Evolutionary conservation across 768 basidiomycete genomes (phyloP), one percentile per base, ranked within the genome.

Genomic region (Megacollybia marginata): DNA sequence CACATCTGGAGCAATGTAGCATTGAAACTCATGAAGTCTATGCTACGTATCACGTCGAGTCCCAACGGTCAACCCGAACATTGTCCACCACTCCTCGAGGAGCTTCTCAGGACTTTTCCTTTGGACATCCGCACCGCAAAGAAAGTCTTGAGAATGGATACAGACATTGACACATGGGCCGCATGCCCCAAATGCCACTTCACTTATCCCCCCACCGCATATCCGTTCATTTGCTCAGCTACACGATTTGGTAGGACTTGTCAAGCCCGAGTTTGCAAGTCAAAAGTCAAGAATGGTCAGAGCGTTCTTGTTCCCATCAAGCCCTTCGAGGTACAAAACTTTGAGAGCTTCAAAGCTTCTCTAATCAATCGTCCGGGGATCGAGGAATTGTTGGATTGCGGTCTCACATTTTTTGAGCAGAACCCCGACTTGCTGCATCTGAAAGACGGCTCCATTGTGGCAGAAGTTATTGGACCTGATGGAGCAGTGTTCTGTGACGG

Each of bases 401-500:
- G 15, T 8, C 15, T 18, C 18, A 13, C 18, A 18, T 18, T 40
- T 8, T 15, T 40, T 5, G 15, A 18, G 18, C 15, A 40, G 38
- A 40, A 18, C 8, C 38, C 38, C 13, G 51, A 57, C 5, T 52
- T 61, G 47, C 28, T 16, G 9, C 65, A 69, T 44, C 60, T 68
- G 5, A 62, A 59, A 46, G 62, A 66, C 42, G 63, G 59, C 2
- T 48, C 55, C 8, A 54, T 50, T 18, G 44, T 70, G 9, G 47
- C 49, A 5, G 47, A 62, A n/a, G 59, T 69, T 46, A 46, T 45
- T 16, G 55, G 56, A n/a, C 48, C 51, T 11, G 62, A 69, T 47
- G 56, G 60, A 34, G 42, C 58, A 18, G 64, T 53, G 59, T 66
- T 52, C 32, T 52, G 12, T 23, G 34, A 9, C 46, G 47, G 12